A percentile compares a stretch with the other conserved stretches of the same genome.
Conservation (phyloP, 257 asterid species). For the Solanum rostratum region DNA sequence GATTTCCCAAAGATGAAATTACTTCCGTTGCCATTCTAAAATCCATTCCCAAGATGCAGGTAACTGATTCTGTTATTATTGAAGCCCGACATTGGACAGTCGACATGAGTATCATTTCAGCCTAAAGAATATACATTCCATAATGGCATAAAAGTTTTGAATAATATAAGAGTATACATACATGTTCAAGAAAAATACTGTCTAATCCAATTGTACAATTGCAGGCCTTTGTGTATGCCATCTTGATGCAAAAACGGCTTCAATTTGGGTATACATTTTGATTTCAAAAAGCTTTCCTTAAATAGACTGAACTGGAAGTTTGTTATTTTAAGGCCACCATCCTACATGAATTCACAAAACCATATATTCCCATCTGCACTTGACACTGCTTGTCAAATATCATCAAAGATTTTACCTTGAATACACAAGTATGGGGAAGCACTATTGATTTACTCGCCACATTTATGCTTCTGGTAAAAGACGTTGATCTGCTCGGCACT, state of each 20-base stretch:
- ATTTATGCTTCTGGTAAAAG: conserved; percentile 17
- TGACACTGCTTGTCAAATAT: conserved; percentile 16
- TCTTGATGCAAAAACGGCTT: not conserved
- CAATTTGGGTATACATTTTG: not conserved
- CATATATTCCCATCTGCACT: conserved; percentile 15
- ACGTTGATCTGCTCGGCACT: conserved; percentile 27
- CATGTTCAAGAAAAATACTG: not conserved
- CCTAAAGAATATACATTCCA: not conserved
- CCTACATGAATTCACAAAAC: conserved; percentile 29
- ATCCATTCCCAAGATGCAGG: not conserved
- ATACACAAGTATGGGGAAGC: conserved; percentile 14
- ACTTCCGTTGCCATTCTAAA: not conserved
- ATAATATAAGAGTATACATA: not conserved
- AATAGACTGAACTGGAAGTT: not conserved
- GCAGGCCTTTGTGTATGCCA: not conserved
- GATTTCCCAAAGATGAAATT: not conserved
- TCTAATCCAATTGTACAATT: not conserved
- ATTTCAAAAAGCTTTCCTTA: not conserved
- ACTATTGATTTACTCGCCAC: conserved; percentile 23
- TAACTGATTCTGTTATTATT: not conserved
- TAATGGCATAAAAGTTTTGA: not conserved
- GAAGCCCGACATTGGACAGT: not conserved
- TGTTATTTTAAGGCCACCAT: conserved; percentile 20
- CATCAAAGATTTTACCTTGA: conserved; percentile 14
- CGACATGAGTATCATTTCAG: not conserved